Conservation (phyloP, 108 stramenopile species). For the Aurantiochytrium sp. region DNA sequence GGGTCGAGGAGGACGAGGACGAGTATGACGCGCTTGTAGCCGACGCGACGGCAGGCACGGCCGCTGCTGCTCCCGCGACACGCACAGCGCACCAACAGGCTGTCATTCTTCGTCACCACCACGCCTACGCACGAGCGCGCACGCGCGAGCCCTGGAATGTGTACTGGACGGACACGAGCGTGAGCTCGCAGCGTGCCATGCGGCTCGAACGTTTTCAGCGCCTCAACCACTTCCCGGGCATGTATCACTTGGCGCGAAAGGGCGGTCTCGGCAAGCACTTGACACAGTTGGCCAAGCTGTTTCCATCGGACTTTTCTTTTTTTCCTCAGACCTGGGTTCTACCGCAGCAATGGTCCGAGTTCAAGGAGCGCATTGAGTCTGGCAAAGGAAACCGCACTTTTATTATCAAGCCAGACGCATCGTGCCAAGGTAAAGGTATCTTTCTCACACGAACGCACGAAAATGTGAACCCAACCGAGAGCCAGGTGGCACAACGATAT, state of each 20-base stretch:
- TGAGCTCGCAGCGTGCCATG: not conserved
- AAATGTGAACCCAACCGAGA: constrained; percentile 47
- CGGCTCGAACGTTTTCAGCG: not conserved
- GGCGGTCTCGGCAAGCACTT: constrained; percentile 64
- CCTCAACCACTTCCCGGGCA: constrained; percentile 77
- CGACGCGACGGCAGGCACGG: not conserved
- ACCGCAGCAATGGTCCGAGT: constrained; percentile 51
- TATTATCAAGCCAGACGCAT: constrained; percentile 63
- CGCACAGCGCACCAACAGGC: too few species aligned
- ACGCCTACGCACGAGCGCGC: not conserved
- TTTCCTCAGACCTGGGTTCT: constrained; percentile 68
- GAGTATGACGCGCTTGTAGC: not conserved
- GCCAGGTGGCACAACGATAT: constrained; percentile 66
- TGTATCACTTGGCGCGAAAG: constrained; percentile 70
- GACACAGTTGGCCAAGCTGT: constrained; percentile 56
- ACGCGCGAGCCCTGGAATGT: not conserved
- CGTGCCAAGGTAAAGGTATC: constrained; percentile 69
- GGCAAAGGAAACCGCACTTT: constrained; percentile 55
- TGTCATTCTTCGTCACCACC: not conserved
- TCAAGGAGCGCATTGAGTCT: constrained; percentile 48
- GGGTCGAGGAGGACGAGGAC: not conserved
- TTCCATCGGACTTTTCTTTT: constrained; percentile 63
- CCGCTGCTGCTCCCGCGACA: too few species aligned
- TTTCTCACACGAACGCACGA: constrained; percentile 52
- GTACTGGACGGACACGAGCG: constrained; percentile 15